These are phyloP conservation scores for Tephrocybe sp. DNA, from an alignment of 768 basidiomycete species.

Conservation along the genomic window DNA sequence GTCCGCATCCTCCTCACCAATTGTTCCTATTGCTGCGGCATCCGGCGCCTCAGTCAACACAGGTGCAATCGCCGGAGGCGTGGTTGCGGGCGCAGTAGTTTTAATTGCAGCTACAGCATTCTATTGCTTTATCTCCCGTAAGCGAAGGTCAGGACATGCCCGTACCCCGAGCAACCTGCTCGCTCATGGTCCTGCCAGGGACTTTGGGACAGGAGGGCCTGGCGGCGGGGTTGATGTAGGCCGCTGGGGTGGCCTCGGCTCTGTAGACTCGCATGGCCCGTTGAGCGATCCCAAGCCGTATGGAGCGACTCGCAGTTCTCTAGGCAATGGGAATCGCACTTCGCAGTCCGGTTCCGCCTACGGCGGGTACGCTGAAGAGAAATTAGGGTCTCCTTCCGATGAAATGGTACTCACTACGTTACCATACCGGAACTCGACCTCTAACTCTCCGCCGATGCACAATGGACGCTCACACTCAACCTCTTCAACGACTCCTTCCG, in stretches of 20 bases:
- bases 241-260: slow-evolving; percentile 20
- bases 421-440: not conserved
- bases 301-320: slow-evolving; percentile 5
- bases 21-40: slow-evolving; percentile 20
- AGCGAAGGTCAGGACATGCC: slow-evolving; percentile 2
- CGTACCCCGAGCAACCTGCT: not conserved
- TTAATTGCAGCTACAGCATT: slow-evolving; percentile 27
- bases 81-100: slow-evolving; percentile 44
- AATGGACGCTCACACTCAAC: slow-evolving; percentile 3
- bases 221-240: not conserved
- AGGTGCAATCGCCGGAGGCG: slow-evolving; percentile 49
- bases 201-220: not conserved
- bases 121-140: slow-evolving; percentile 22
- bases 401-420: slow-evolving; percentile 9
- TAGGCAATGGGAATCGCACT: slow-evolving; percentile 12
- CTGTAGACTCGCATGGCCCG: slow-evolving; percentile 15
- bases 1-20: slow-evolving; percentile 12
- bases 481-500: not conserved
- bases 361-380: slow-evolving; percentile 13
- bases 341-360: slow-evolving; percentile 11
- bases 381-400: slow-evolving; percentile 13
- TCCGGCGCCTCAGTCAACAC: slow-evolving; percentile 28
- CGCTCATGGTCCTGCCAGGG: not conserved
- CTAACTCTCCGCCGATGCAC: not conserved
- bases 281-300: slow-evolving; percentile 5